A percentile compares a stretch with the other conserved stretches of the same genome.
Conservation (phyloP, 345 rosid genomes). For the Excoecaria agallocha region DNA sequence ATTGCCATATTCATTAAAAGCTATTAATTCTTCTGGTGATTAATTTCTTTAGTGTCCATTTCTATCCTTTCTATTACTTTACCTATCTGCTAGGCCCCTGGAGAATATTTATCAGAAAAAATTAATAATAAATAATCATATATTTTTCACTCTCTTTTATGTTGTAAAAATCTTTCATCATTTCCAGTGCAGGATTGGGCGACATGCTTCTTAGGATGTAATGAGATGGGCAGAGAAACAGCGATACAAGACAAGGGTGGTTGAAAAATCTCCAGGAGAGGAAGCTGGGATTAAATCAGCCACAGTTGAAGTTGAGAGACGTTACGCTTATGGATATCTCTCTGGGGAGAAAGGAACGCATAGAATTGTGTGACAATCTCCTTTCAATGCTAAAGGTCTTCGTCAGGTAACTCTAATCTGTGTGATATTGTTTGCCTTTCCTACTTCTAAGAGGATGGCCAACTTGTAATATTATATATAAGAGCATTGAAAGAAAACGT, state of each 20-base stretch:
- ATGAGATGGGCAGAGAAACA: constrained; percentile 98
- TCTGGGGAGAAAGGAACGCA: constrained; percentile 98
- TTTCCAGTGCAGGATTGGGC: constrained; percentile 98
- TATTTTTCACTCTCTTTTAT: constrained; percentile 13
- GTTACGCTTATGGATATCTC: constrained; percentile 85
- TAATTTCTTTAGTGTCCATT: not conserved
- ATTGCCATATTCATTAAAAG: not conserved
- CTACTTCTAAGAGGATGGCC: not conserved
- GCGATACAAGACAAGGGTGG: constrained; percentile 69
- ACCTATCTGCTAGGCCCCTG: not conserved
- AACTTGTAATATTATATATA: not conserved
- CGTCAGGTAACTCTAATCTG: constrained; percentile 62
- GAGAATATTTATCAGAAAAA: not conserved
- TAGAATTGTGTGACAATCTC: constrained; percentile 92
- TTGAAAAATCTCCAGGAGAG: constrained; percentile 87
- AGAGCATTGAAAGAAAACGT: not conserved
- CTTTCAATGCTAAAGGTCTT: constrained; percentile 94
- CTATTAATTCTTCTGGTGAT: not conserved
- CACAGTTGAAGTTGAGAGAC: constrained; percentile 80
- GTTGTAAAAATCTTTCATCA: constrained; percentile 33
- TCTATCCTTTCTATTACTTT: not conserved
- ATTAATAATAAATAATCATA: not conserved
- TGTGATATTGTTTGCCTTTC: not conserved
- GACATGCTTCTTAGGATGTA: constrained; percentile 98
- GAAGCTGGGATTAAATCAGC: constrained; percentile 98